Percentiles rank a stretch among this genome's conserved stretches.
Evolutionary conservation across 2,329 filamentous ascomycete genomes (phyloP).

Genomic region (Rhynchosporium graminicola): DNA sequence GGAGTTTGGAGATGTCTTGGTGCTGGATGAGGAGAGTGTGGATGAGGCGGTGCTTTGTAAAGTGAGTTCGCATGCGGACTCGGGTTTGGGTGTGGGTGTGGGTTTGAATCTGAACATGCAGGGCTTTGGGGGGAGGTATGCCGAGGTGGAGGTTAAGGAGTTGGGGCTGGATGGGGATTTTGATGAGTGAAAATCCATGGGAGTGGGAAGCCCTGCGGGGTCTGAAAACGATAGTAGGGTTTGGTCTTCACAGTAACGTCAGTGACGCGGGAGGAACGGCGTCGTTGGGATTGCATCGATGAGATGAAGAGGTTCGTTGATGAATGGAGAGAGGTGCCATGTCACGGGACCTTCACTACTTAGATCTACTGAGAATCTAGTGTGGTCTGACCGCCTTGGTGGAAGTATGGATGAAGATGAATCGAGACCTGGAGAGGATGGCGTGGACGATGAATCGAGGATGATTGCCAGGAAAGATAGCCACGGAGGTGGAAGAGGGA

Average conservation of each 20-base stretch:
- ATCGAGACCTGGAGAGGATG: too few species aligned
- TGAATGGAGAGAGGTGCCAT: neutral
- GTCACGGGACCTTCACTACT: neutral
- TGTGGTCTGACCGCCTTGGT: neutral
- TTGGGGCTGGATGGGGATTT: neutral
- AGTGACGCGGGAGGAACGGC: neutral
- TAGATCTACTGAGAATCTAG: neutral
- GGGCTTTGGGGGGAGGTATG: neutral
- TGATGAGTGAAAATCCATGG: constrained; percentile 4
- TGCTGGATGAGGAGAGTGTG: neutral
- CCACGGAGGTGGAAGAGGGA: too few species aligned
- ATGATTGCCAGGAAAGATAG: too few species aligned
- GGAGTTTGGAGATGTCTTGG: neutral
- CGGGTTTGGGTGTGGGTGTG: too few species aligned
- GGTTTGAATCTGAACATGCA: too few species aligned
- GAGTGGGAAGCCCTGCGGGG: too few species aligned
- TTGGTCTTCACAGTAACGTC: neutral
- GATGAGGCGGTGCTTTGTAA: neutral
- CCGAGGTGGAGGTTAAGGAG: constrained; percentile 18
- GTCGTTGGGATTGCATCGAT: too few species aligned
- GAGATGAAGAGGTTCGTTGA: neutral
- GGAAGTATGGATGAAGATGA: too few species aligned
- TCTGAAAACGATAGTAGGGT: neutral
- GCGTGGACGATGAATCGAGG: too few species aligned
- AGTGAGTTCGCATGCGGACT: constrained; percentile 3